Percentiles rank a stretch among this genome's conserved stretches.
Evolutionary conservation across 371 early-diverging fungal species (phyloP).

Genomic region (Mycotypha africana): DNA sequence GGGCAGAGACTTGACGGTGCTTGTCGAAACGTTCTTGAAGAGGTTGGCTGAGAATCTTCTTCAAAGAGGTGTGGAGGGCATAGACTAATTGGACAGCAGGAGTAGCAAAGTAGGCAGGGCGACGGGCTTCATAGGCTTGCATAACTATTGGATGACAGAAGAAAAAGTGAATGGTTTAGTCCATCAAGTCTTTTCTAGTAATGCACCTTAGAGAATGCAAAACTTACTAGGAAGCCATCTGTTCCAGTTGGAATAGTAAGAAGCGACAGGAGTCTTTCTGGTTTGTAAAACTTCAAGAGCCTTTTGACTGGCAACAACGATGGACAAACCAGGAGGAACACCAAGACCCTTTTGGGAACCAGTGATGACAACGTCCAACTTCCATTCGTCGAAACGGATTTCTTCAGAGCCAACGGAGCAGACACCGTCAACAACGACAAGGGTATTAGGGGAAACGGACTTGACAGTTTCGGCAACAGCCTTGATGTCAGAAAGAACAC

Average conservation of each 20-base stretch:
- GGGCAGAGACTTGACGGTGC: conserved; percentile 67
- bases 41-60: conserved; percentile 65
- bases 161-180: conserved; percentile 62
- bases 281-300: conserved; percentile 63
- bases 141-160: conserved; percentile 81
- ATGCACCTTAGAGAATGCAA: conserved; percentile 69
- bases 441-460: conserved; percentile 76
- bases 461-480: conserved; percentile 70
- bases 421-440: conserved; percentile 94
- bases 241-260: conserved; percentile 77
- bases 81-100: conserved; percentile 91
- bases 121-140: conserved; percentile 90
- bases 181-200: conserved; percentile 73
- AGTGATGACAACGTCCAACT: conserved; percentile 82
- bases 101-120: conserved; percentile 92
- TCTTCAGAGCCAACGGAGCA: conserved; percentile 94
- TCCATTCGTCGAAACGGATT: conserved; percentile 90
- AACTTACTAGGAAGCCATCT: conserved; percentile 78
- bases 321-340: conserved; percentile 79
- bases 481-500: conserved; percentile 83
- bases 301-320: conserved; percentile 74
- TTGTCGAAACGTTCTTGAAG: conserved; percentile 64
- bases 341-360: conserved; percentile 96
- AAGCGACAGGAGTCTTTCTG: conserved; percentile 68
- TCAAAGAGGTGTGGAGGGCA: conserved; percentile 81